These are phyloP conservation scores for Trichosporon sp. DNA, from an alignment of 1,284 basidiomycete species.

Conservation along the genomic window DNA sequence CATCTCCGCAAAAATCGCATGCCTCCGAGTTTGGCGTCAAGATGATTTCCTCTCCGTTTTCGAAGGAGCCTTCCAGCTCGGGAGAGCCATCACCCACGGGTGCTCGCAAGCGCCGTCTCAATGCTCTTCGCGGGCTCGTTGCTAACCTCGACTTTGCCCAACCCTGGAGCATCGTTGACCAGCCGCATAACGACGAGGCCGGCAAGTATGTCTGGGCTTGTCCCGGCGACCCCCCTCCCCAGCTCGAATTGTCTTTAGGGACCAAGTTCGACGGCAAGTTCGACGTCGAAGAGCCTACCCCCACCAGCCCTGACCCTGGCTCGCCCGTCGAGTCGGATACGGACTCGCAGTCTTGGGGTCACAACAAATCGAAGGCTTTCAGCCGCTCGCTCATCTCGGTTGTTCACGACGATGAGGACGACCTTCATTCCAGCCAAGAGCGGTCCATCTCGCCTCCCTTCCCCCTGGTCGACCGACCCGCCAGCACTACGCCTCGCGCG, in stretches of 20 bases:
- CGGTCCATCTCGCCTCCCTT: slow-evolving; percentile 25
- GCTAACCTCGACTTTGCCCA: slow-evolving; percentile 51
- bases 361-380: slow-evolving; percentile 13
- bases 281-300: slow-evolving; percentile 3
- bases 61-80: slow-evolving; percentile 18
- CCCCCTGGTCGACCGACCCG: slow-evolving; percentile 4
- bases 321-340: slow-evolving; percentile 8
- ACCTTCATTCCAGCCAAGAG: background rate
- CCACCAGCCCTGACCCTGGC: background rate
- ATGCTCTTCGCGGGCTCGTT: slow-evolving; percentile 48
- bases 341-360: background rate
- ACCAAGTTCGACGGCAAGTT: slow-evolving; percentile 27
- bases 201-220: slow-evolving; percentile 32
- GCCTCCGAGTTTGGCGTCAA: background rate
- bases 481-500: slow-evolving; percentile 15
- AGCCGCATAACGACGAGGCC: slow-evolving; percentile 14
- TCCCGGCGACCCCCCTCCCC: slow-evolving; percentile 23
- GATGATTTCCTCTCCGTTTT: background rate
- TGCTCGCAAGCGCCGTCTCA: slow-evolving; percentile 41
- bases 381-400: slow-evolving; percentile 26
- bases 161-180: slow-evolving; percentile 42
- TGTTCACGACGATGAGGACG: slow-evolving; percentile 18
- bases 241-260: slow-evolving; percentile 29
- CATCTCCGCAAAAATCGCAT: slow-evolving; percentile 4
- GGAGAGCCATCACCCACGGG: slow-evolving; percentile 9